phyloP scores from a whole-genome alignment of 768 basidiomycete species.

The Mycena latifolia region DNA sequence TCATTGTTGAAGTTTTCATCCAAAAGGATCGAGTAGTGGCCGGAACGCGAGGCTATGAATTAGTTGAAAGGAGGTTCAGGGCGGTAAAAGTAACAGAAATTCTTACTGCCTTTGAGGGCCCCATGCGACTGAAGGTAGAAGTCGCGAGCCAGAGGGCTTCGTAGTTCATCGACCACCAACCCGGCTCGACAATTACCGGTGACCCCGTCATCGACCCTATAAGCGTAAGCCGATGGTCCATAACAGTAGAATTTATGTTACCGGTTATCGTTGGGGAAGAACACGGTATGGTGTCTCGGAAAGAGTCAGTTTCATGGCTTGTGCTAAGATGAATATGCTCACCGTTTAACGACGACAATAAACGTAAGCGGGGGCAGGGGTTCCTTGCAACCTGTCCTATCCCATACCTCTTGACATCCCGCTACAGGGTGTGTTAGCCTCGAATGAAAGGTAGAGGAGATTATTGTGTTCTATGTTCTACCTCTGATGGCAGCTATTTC shows the following conservation, averaged over 20 bases:
- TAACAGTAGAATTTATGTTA: constrained; percentile 17
- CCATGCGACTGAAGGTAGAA: constrained; percentile 71
- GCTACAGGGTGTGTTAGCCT: constrained; percentile 7
- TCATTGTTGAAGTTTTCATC: constrained; percentile 50
- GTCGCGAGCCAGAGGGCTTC: constrained; percentile 47
- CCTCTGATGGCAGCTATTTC: constrained; percentile 64
- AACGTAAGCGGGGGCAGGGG: constrained; percentile 51
- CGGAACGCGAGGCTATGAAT: constrained; percentile 49
- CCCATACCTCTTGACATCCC: constrained; percentile 39
- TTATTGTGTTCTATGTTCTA: constrained; percentile 38
- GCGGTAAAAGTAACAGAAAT: background rate
- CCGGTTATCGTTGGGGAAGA: constrained; percentile 52
- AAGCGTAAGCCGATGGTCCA: background rate
- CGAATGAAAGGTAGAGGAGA: background rate
- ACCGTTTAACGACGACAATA: constrained; percentile 74
- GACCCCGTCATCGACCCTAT: constrained; percentile 51
- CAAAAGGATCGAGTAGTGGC: constrained; percentile 62
- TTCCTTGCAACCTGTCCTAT: too few relatives aligned
- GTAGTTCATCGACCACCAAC: constrained; percentile 54
- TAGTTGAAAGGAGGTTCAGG: background rate
- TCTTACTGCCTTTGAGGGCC: constrained; percentile 67
- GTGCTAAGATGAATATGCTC: background rate
- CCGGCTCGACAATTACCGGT: constrained; percentile 66
- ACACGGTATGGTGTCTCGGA: constrained; percentile 64
- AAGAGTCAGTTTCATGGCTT: background rate